Conservation (phyloP, 2,329 filamentous ascomycete species). For the Coniochaeta ligniaria region DNA sequence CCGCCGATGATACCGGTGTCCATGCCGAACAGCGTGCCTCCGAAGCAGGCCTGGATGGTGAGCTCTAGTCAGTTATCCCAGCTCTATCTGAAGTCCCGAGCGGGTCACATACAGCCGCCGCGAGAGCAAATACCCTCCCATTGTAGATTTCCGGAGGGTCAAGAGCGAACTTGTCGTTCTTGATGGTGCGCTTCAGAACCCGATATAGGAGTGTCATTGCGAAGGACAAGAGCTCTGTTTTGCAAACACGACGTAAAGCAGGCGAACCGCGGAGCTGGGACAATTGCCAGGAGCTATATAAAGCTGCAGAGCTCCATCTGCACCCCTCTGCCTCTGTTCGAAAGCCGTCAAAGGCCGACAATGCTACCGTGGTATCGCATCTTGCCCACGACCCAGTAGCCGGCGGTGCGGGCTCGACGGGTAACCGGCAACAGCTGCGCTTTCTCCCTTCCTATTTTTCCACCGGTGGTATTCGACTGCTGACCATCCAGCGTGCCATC, state of each 20-base stretch:
- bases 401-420: not conserved
- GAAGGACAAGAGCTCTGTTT: not conserved
- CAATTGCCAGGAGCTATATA: not conserved
- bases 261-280: not conserved
- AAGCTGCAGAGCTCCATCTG: not conserved
- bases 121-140: conserved; percentile 58
- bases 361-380: not conserved
- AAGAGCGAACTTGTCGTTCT: not conserved
- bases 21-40: conserved; percentile 17
- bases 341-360: not conserved
- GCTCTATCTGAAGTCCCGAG: not conserved
- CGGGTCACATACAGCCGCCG: conserved; percentile 35
- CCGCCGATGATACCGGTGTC: conserved; percentile 20
- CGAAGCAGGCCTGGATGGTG: conserved; percentile 18
- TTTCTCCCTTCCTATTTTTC: not conserved
- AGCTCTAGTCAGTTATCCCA: not conserved
- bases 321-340: not conserved
- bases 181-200: not conserved
- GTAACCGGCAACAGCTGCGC: not conserved
- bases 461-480: not conserved
- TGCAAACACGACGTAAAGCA: not conserved
- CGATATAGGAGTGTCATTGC: not conserved
- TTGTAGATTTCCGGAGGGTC: conserved; percentile 64
- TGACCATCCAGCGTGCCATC: not conserved
- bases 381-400: not conserved